Base-by-base conservation (phyloP, 169 alveolate genomes). In the Cryptosporidium tyzzeri region DNA sequence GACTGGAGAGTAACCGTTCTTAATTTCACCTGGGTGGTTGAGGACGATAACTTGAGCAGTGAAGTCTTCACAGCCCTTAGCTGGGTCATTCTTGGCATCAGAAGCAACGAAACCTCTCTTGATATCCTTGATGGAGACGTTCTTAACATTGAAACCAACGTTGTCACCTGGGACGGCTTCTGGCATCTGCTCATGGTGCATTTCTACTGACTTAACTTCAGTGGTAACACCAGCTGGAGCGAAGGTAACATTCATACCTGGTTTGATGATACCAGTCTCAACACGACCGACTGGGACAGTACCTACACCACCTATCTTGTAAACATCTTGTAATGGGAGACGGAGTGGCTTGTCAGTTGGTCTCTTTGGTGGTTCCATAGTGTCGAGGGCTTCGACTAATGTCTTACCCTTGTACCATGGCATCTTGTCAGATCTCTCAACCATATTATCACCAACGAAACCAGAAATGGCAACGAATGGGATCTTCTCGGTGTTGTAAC, bases 261-360 rank as follows among this genome's bases (percentile, higher is more conserved):
- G 97, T 93, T 96, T 97, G 91, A 98, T 94, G 73, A 96, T 86
- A 86, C 99, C 99, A 73, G 99, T 96, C 94, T 98, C 99, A 26
- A 98, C 99, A 91, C 99, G 96, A 62, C 99, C 99, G 71, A 97
- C 99, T 69, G 99, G 99, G 91, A 98, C 99, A 55, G 99, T 97
- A 91, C 99, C 99, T 87, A 97, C 96, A 94, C 99, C 99, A 84
- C 99, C 98, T 92, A 98, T 98, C 96, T 98, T 97, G 97, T 98
- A 98, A 21, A 98, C 99, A 92, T 97, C 99, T 91, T 97, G 98
- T 69, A 98, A 94, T 59, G 99, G 99, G 69, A 98, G 95, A 93
- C 99, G 96, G 86, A 98, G 96, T 37, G 99, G 99, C 94, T 97
- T 97, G 91, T 97, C 99, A 75, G 92, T 92, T 74, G 99, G 99